Conservation (phyloP, 768 basidiomycete species). For the Lactarius indigo region DNA sequence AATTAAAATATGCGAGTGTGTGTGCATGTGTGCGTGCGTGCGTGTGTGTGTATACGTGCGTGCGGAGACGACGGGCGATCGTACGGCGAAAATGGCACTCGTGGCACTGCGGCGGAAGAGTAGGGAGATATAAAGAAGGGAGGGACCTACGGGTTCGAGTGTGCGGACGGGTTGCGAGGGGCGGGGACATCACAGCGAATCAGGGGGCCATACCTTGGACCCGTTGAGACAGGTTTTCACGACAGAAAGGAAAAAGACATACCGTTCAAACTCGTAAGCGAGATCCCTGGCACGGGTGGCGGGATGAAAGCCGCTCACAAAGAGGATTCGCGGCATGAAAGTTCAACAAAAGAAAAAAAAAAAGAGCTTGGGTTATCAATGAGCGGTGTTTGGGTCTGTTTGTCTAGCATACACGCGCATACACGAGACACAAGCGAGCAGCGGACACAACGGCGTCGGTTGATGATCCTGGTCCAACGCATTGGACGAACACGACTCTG, state of each 20-base stretch:
- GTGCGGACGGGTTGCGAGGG: slow-evolving; percentile 71
- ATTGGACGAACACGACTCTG: neutral
- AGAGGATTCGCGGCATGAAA: slow-evolving; percentile 75
- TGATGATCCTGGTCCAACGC: slow-evolving; percentile 3
- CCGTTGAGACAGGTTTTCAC: slow-evolving; percentile 36
- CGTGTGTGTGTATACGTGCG: slow-evolving; percentile 13
- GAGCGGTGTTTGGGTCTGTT: neutral
- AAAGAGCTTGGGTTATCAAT: neutral
- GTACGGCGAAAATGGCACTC: slow-evolving; percentile 26
- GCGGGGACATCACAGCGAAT: slow-evolving; percentile 90
- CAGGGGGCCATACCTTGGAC: slow-evolving; percentile 56
- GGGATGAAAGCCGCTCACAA: slow-evolving; percentile 82
- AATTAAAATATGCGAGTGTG: slow-evolving; percentile 19
- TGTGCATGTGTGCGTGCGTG: slow-evolving; percentile 6
- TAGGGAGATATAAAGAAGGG: slow-evolving; percentile 22
- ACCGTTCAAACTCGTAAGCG: slow-evolving; percentile 87
- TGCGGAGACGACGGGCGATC: slow-evolving; percentile 24
- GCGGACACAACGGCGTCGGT: too few species aligned
- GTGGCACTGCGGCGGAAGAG: slow-evolving; percentile 29
- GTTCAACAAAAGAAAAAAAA: neutral
- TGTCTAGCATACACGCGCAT: neutral
- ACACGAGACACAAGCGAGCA: neutral
- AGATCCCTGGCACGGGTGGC: slow-evolving; percentile 80
- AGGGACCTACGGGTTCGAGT: slow-evolving; percentile 76
- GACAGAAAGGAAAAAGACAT: neutral